phyloP scores from a whole-genome alignment of 768 basidiomycete species.

The Scleroderma bovista region DNA sequence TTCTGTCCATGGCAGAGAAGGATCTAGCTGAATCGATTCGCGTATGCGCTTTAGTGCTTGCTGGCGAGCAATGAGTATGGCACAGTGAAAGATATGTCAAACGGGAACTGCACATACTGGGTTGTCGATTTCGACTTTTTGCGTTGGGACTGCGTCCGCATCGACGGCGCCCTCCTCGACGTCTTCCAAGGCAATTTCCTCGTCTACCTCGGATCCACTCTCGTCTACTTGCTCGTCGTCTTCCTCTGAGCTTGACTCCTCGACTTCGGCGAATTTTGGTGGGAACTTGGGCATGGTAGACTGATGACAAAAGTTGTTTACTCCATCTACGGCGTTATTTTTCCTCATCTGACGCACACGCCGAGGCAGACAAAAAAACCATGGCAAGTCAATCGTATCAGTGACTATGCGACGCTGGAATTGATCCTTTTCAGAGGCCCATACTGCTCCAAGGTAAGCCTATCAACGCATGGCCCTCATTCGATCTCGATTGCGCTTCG shows the following conservation, averaged over 20 bases:
- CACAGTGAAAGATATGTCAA: not conserved
- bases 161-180: slow-evolving; percentile 57
- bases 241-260: slow-evolving; percentile 5
- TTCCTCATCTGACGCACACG: not conserved
- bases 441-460: slow-evolving; percentile 65
- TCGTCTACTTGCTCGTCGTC: slow-evolving; percentile 10
- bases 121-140: slow-evolving; percentile 71
- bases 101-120: slow-evolving; percentile 43
- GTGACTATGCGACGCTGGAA: not conserved
- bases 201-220: slow-evolving; percentile 22
- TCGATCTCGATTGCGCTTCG: slow-evolving; percentile 9
- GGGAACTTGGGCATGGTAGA: not conserved
- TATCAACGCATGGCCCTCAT: not conserved
- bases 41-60: slow-evolving; percentile 77
- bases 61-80: slow-evolving; percentile 33
- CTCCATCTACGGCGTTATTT: not conserved
- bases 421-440: slow-evolving; percentile 44
- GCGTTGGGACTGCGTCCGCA: slow-evolving; percentile 74
- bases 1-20: slow-evolving; percentile 79
- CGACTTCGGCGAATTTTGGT: slow-evolving; percentile 10
- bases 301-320: not conserved
- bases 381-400: not conserved
- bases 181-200: slow-evolving; percentile 58
- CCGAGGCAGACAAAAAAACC: not conserved
- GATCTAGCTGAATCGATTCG: slow-evolving; percentile 68